Conservation (phyloP, 495 filamentous ascomycete genomes). For the Daldinia vernicosa region DNA sequence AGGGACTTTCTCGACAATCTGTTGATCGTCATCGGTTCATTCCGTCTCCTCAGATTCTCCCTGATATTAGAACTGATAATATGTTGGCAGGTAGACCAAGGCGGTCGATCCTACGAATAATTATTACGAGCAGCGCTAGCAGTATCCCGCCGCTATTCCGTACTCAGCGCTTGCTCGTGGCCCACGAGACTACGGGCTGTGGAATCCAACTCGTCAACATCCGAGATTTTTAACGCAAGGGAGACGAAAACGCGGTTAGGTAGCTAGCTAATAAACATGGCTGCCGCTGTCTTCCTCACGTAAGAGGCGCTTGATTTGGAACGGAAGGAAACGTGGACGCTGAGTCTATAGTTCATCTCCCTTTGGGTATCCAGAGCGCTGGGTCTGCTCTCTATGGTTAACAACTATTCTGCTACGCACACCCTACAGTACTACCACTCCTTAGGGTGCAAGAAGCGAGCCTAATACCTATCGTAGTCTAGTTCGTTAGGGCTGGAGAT, state of each 20-base stretch:
- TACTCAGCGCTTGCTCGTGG: slow-evolving; percentile 6
- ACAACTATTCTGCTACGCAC: slow-evolving; percentile 8
- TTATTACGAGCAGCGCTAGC: slow-evolving; percentile 13
- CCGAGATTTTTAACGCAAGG: slow-evolving; percentile 26
- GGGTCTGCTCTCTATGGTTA: slow-evolving; percentile 25
- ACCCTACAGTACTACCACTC: slow-evolving; percentile 20
- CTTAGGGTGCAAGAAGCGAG: slow-evolving; percentile 18
- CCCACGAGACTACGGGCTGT: slow-evolving; percentile 1
- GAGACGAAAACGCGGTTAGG: neutral
- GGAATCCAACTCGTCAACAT: slow-evolving; percentile 20
- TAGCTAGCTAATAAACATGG: slow-evolving; percentile 9
- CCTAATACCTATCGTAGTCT: slow-evolving; percentile 27
- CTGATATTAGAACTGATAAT: slow-evolving; percentile 19
- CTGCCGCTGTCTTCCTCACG: slow-evolving; percentile 16
- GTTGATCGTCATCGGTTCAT: slow-evolving; percentile 33
- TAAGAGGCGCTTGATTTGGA: slow-evolving; percentile 31
- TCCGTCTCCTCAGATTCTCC: slow-evolving; percentile 25
- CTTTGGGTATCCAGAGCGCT: slow-evolving; percentile 23
- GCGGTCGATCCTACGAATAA: neutral
- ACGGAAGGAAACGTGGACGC: slow-evolving; percentile 26
- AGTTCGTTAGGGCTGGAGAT: slow-evolving; percentile 37
- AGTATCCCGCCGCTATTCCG: slow-evolving; percentile 3
- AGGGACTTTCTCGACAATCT: slow-evolving; percentile 36
- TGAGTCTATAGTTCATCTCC: slow-evolving; percentile 28
- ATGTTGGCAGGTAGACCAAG: slow-evolving; percentile 12